Evolutionary conservation across 2,329 filamentous ascomycete genomes (phyloP), one percentile per base, ranked within the genome.

Genomic region (Lasiodiplodia theobromae): DNA sequence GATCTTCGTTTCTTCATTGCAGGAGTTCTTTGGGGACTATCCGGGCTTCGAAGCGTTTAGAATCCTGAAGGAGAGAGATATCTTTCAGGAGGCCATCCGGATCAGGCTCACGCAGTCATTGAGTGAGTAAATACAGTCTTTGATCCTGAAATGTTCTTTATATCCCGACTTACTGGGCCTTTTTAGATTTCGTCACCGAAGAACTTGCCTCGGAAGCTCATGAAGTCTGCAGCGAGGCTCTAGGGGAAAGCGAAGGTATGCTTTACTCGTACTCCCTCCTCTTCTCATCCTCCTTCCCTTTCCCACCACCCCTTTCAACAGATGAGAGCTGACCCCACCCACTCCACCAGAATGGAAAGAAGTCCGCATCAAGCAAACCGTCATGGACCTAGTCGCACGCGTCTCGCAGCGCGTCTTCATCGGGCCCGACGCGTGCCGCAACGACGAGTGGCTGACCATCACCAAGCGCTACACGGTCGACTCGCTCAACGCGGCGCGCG

Each of bases 321-420:
- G 49, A 52, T 18, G 52, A 34, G 11, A 31, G 14, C 16, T n/a
- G 3, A 5, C 3, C 56, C 16, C 11, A 62, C 21, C 23, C 23
- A 8, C 11, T 14, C 12, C 37, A 3, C 5, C 58, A 70, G 71
- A 71, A 10, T 72, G 68, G 70, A 40, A 68, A 12, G 44, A 67
- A 11, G 57, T 66, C 11, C 16, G 23, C 14, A 23, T 70, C n/a
- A 58, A 56, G 28, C 51, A 25, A 6, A n/a, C 40, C 28, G 18
- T 86, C 53, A 79, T 88, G 2, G 80, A 84, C 25, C 80, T 84
- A 4, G 79, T 89, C 12, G 83, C 86, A 7, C 83, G 86, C 2
- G 72, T 89, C 25, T 87, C 85, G 31, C 85, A 86, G 1, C 80
- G 83, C 23, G 81, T 85, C 44, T 80, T 84, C 63, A 75, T 80